These are phyloP conservation scores for Xylaria digitata DNA, from an alignment of 2,329 filamentous ascomycete genomes.

Conservation along the genomic window DNA sequence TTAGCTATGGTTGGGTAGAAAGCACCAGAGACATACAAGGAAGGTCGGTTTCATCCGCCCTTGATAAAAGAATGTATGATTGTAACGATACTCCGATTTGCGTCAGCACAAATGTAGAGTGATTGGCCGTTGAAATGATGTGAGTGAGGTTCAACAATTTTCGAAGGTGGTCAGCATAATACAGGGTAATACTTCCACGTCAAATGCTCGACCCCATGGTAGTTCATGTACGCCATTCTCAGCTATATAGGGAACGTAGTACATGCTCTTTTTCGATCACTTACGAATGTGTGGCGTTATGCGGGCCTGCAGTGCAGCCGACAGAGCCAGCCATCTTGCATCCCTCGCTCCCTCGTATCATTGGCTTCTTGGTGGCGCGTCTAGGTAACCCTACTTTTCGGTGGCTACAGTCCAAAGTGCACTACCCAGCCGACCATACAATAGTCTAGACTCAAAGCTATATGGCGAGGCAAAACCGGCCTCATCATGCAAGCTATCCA, in stretches of 20 bases:
- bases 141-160: constrained; percentile 12
- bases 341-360: constrained; percentile 14
- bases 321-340: constrained; percentile 23
- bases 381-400: constrained; percentile 5
- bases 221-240: constrained; percentile 22
- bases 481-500: not conserved
- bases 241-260: not conserved
- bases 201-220: constrained; percentile 11
- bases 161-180: constrained; percentile 27
- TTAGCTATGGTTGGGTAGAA: constrained; percentile 55
- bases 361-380: constrained; percentile 21
- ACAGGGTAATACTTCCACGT: constrained; percentile 6
- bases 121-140: constrained; percentile 12
- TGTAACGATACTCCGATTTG: constrained; percentile 27
- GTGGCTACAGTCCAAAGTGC: constrained; percentile 11
- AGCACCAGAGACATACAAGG: constrained; percentile 29
- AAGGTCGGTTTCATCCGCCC: constrained; percentile 23
- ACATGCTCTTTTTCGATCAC: constrained; percentile 2
- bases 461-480: not conserved
- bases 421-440: constrained; percentile 12
- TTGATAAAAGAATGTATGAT: constrained; percentile 38
- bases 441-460: constrained; percentile 1
- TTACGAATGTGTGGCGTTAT: constrained; percentile 25
- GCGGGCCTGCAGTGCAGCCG: constrained; percentile 6
- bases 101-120: constrained; percentile 28